phyloP scores from a whole-genome alignment of 345 rosid genomes.

The Brassica incana region DNA sequence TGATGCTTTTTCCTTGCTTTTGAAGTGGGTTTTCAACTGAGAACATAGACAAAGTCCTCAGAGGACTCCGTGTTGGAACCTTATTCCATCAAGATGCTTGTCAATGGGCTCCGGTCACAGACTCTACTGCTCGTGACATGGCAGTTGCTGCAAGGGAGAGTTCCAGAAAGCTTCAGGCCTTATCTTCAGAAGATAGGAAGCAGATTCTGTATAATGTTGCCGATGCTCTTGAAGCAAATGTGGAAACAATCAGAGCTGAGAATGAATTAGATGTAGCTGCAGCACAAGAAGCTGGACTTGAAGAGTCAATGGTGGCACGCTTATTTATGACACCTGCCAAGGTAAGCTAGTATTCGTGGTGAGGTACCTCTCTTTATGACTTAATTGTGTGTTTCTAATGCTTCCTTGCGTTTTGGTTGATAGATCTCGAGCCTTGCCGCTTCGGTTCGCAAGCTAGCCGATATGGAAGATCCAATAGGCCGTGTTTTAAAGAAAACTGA shows the following conservation, averaged over 20 bases:
- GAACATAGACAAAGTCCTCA: constrained; percentile 78
- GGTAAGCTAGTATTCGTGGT: constrained; percentile 41
- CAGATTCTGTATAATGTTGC: constrained; percentile 74
- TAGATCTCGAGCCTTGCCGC: constrained; percentile 84
- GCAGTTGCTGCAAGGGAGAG: constrained; percentile 95
- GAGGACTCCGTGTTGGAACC: constrained; percentile 85
- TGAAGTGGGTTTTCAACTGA: constrained; percentile 76
- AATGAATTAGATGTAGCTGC: constrained; percentile 79
- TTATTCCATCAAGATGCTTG: constrained; percentile 92
- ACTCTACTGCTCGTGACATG: constrained; percentile 70
- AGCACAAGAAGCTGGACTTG: constrained; percentile 71
- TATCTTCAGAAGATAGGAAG: constrained; percentile 75
- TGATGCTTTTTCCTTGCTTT: constrained; percentile 24
- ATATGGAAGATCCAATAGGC: constrained; percentile 96
- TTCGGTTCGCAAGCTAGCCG: constrained; percentile 80
- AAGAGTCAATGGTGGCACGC: constrained; percentile 74
- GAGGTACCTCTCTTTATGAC: not conserved
- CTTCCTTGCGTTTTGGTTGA: not conserved
- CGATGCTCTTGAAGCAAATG: constrained; percentile 81
- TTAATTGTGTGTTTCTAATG: not conserved
- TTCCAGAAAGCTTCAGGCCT: constrained; percentile 88
- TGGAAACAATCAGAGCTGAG: constrained; percentile 56
- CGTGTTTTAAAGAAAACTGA: constrained; percentile 77
- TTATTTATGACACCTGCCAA: constrained; percentile 78
- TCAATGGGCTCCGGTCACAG: constrained; percentile 59